Evolutionary conservation across 495 filamentous ascomycete genomes (phyloP).

Genomic region (Parachaetomium inaequale): DNA sequence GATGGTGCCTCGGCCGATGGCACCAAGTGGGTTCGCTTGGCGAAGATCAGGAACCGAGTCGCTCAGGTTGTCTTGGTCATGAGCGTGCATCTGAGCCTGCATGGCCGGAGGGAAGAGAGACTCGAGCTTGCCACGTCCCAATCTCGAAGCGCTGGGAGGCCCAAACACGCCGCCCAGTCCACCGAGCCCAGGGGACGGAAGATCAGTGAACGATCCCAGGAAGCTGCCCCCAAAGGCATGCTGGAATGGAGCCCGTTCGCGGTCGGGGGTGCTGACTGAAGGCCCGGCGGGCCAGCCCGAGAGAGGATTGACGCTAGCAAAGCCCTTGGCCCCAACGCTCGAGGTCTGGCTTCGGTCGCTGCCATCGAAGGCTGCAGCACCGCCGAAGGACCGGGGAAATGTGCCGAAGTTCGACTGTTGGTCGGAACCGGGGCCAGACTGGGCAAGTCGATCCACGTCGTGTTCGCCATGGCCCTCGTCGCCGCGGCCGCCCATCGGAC

Average conservation of each 20-base stretch:
- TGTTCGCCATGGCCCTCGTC: constrained; percentile 69
- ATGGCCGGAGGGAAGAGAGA: constrained; percentile 83
- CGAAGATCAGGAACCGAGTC: constrained; percentile 52
- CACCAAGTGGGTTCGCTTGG: constrained; percentile 50
- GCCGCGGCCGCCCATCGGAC: constrained; percentile 62
- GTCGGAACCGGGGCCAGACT: constrained; percentile 37
- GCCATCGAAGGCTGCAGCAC: constrained; percentile 58
- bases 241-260: constrained; percentile 61
- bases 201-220: constrained; percentile 66
- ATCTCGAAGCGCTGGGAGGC: constrained; percentile 38
- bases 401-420: constrained; percentile 45
- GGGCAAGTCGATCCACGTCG: constrained; percentile 46
- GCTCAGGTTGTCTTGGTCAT: constrained; percentile 52
- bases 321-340: constrained; percentile 72
- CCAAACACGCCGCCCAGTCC: constrained; percentile 54
- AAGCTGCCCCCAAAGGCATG: constrained; percentile 66
- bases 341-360: constrained; percentile 86
- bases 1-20: constrained; percentile 53
- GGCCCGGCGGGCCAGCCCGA: constrained; percentile 64
- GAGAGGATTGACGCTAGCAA: constrained; percentile 61
- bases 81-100: constrained; percentile 79
- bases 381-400: constrained; percentile 46
- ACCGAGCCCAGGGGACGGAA: constrained; percentile 69
- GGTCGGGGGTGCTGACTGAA: constrained; percentile 69
- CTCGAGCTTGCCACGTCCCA: constrained; percentile 73